phyloP scores from a whole-genome alignment of 2,329 filamentous ascomycete species.

The Harringtonia aguacate region DNA sequence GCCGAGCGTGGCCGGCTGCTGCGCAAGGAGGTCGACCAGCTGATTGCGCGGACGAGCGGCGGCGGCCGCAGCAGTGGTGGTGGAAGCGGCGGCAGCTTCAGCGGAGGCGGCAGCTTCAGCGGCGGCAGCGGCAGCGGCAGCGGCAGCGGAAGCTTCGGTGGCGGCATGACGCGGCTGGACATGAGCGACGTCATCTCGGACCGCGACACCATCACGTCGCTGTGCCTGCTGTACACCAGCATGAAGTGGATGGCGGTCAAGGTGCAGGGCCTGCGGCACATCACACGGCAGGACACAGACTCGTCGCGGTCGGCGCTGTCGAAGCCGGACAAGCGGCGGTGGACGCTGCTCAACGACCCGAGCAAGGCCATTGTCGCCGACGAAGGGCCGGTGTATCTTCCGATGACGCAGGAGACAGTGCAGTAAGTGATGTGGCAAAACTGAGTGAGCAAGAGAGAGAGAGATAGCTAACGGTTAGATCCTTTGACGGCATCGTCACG shows the following conservation, averaged over 20 bases:
- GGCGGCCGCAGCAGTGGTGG: conserved; percentile 22
- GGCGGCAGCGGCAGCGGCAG: conserved; percentile 43
- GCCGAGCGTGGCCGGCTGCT: conserved; percentile 40
- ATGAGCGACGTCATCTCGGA: conserved; percentile 82
- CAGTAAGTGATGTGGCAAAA: too few species aligned
- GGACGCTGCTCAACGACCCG: conserved; percentile 68
- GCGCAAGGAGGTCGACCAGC: conserved; percentile 48
- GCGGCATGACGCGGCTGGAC: conserved; percentile 45
- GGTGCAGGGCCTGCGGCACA: conserved; percentile 68
- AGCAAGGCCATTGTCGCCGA: conserved; percentile 48
- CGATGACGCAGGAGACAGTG: conserved; percentile 77
- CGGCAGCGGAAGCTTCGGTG: conserved; percentile 24
- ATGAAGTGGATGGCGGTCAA: conserved; percentile 96
- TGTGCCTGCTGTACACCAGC: conserved; percentile 89
- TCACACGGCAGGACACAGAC: conserved; percentile 63
- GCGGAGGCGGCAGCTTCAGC: conserved; percentile 27
- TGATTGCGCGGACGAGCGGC: conserved; percentile 43
- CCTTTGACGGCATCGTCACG: conserved; percentile 77
- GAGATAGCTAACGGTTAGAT: conserved; percentile 36
- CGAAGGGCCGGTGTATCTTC: conserved; percentile 64
- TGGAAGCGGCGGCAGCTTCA: conserved; percentile 51
- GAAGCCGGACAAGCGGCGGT: conserved; percentile 55
- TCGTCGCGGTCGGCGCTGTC: conserved; percentile 42
- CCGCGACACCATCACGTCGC: conserved; percentile 69
- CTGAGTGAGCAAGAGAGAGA: too few species aligned